Evolutionary conservation across 1,284 basidiomycete genomes (phyloP), one percentile per base, ranked within the genome.

Genomic region (Singerocomus rubriflavus): DNA sequence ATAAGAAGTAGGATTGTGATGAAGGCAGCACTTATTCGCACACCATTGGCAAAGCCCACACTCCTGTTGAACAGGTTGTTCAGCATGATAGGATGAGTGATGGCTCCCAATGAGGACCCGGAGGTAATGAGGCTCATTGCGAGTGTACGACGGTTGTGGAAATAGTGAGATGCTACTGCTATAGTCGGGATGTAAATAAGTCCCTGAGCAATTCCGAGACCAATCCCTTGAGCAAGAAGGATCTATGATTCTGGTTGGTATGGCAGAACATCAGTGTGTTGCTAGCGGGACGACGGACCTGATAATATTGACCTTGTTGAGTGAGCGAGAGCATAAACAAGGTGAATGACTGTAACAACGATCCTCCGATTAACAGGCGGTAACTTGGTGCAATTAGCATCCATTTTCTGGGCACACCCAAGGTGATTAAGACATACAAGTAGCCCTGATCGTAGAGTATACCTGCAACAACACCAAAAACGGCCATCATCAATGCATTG

Each of bases 51-150:
- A 43, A 67, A 60, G 0, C 70, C 70, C n/a, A 60, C 31, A 12
- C 51, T 31, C 4, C 56, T 51, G 37, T 62, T 59, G 25, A 76
- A 63, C 17, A 70, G 49, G 44, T 73, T 68, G 49, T 75, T 75
- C 33, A 76, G 54, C 68, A 76, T 73, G 50, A 75, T 67, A 2
- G 73, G 58, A 17, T 64, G 64, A 6, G 67, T 40, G 11, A 66
- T 55, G 5, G 68, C 47, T 31, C 73, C 71, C 11, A 72, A 47
- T 1, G 71, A 62, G 2, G 70, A 63, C 10, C 72, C 72, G 14
- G 57, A 52, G 3, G 66, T 52, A n/a, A 61, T 61, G 25, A 73
- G 56, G 13, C 63, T 62, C 65, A 71, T 65, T 6, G 64, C 71
- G 11, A 72, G 59, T 6, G 69, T 64, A 12, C 71, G 63, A 12